Evolutionary conservation across 148 eudicot species (phyloP).

Genomic region (Mesembryanthemum crystallinum): DNA sequence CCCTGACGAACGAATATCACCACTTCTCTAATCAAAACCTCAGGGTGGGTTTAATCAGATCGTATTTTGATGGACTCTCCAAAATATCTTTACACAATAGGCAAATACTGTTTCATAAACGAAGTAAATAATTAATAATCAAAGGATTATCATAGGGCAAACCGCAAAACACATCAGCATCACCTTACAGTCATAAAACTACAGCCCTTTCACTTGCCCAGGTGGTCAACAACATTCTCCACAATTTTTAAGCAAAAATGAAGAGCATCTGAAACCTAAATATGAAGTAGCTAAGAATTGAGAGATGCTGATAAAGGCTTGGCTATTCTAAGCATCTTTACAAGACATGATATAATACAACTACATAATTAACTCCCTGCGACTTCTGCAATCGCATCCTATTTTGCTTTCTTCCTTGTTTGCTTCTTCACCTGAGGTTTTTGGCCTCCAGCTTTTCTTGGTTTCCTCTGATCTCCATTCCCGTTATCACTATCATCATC

Average conservation of each 20-base stretch:
- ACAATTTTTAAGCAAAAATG: neutral
- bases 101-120: neutral
- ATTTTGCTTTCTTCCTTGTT: conserved; percentile 36
- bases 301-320: neutral
- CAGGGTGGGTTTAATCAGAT: too few species aligned
- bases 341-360: neutral
- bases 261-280: conserved; percentile 4
- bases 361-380: neutral
- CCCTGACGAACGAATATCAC: too few species aligned
- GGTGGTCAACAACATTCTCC: neutral
- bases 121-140: neutral
- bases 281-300: neutral
- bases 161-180: neutral
- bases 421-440: conserved; percentile 23
- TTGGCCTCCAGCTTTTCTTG: conserved; percentile 15
- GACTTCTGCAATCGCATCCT: neutral
- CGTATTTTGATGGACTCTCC: neutral
- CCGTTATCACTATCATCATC: conserved; percentile 23
- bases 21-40: too few species aligned
- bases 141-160: neutral
- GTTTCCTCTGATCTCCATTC: conserved; percentile 20
- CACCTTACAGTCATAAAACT: conserved; percentile 3
- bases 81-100: neutral
- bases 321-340: conserved; percentile 7
- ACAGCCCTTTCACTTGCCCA: conserved; percentile 3